Conservation (phyloP, 2,329 filamentous ascomycete genomes). For the Orbilia quercus region DNA sequence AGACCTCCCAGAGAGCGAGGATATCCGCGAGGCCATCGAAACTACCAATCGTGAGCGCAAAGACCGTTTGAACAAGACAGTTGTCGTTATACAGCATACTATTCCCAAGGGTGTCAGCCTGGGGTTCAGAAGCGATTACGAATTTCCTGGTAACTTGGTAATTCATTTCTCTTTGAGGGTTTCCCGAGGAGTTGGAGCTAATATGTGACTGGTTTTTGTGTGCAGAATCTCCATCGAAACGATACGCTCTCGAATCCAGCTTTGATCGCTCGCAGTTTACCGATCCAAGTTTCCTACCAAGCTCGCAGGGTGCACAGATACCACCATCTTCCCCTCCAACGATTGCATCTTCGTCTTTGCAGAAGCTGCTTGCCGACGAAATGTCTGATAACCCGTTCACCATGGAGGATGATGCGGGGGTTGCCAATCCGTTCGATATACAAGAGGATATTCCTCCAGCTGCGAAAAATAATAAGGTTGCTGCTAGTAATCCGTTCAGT, state of each 20-base stretch:
- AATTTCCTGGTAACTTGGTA: conserved; percentile 60
- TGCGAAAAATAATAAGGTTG: conserved; percentile 12
- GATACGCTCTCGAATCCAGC: conserved; percentile 56
- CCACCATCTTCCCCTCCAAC: conserved; percentile 36
- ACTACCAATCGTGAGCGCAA: conserved; percentile 64
- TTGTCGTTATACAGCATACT: conserved; percentile 68
- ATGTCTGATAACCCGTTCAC: conserved; percentile 43
- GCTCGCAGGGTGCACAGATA: conserved; percentile 40
- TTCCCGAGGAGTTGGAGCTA: conserved; percentile 63
- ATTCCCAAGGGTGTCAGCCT: conserved; percentile 65
- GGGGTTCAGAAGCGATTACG: conserved; percentile 67
- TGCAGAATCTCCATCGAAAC: conserved; percentile 58
- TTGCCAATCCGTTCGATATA: conserved; percentile 34
- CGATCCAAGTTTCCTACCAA: conserved; percentile 46
- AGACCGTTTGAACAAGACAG: conserved; percentile 64
- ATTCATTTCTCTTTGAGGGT: background rate
- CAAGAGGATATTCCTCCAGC: conserved; percentile 15
- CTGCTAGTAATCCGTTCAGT: conserved; percentile 15
- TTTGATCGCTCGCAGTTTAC: conserved; percentile 44
- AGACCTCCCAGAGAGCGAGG: conserved; percentile 38
- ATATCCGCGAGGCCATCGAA: conserved; percentile 67
- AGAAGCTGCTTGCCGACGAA: conserved; percentile 3
- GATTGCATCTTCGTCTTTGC: conserved; percentile 18
- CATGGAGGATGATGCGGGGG: conserved; percentile 34
- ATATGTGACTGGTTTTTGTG: conserved; percentile 64